Conservation (phyloP, 2,329 filamentous ascomycete genomes). For the Colletotrichum sojae region DNA sequence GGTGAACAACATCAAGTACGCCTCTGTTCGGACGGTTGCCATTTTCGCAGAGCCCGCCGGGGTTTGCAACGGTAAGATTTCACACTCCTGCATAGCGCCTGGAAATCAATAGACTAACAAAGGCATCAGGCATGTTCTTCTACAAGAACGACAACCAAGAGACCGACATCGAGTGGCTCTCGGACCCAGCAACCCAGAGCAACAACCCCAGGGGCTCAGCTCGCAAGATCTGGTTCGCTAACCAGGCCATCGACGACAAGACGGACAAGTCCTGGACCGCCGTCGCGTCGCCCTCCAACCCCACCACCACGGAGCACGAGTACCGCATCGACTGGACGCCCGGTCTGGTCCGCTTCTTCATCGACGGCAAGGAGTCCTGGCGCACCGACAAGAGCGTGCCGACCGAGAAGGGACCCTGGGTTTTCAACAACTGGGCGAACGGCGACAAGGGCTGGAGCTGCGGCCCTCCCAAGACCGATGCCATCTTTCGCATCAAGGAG, state of each 20-base stretch:
- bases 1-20: conserved; percentile 47
- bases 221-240: conserved; percentile 48
- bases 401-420: conserved; percentile 45
- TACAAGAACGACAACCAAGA: conserved; percentile 48
- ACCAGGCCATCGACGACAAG: conserved; percentile 46
- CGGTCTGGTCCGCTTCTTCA: conserved; percentile 44
- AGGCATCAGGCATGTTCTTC: conserved; percentile 49
- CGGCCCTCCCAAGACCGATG: conserved; percentile 46
- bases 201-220: conserved; percentile 42
- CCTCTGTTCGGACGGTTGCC: conserved; percentile 48
- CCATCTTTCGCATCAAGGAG: conserved; percentile 40
- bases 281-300: conserved; percentile 40
- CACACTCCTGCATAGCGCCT: too few species aligned
- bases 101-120: neutral
- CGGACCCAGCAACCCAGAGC: conserved; percentile 45
- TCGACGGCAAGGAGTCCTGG: conserved; percentile 47
- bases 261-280: conserved; percentile 37
- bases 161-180: conserved; percentile 52
- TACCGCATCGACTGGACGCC: conserved; percentile 51
- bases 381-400: conserved; percentile 46
- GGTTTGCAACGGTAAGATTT: conserved; percentile 48
- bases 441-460: conserved; percentile 49
- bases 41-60: conserved; percentile 47
- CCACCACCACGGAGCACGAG: conserved; percentile 48
- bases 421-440: conserved; percentile 52